A percentile compares a stretch with the other conserved stretches of the same genome.
phyloP scores from a whole-genome alignment of 306 rosid genomes.

The Hippophae gyantsensis region DNA sequence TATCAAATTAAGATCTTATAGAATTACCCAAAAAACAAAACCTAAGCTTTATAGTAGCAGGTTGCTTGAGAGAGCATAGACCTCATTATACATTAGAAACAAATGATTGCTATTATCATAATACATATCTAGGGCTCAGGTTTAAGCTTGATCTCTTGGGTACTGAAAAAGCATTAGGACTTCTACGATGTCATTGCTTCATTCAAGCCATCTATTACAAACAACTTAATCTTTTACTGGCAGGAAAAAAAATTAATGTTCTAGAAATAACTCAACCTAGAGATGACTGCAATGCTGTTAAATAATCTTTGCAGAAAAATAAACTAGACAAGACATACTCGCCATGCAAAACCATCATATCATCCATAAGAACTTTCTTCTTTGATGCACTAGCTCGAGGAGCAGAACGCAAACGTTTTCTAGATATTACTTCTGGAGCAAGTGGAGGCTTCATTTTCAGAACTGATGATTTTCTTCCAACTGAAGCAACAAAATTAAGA shows the following conservation, averaged over 20 bases:
- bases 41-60: too few relatives aligned
- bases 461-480: slow-evolving; percentile 79
- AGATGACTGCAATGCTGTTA: background rate
- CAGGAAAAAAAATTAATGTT: background rate
- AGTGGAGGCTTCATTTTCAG: slow-evolving; percentile 80
- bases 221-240: too few relatives aligned
- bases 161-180: too few relatives aligned
- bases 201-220: too few relatives aligned
- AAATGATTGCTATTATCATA: too few relatives aligned
- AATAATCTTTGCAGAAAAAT: slow-evolving; percentile 10
- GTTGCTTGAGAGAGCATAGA: too few relatives aligned
- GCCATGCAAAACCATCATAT: slow-evolving; percentile 94
- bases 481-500: slow-evolving; percentile 35
- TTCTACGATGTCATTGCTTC: too few relatives aligned
- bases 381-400: slow-evolving; percentile 50
- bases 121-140: too few relatives aligned
- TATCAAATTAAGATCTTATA: too few relatives aligned
- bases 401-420: slow-evolving; percentile 51
- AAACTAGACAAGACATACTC: slow-evolving; percentile 61
- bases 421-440: slow-evolving; percentile 42
- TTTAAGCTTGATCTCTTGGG: too few relatives aligned
- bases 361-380: slow-evolving; percentile 95
- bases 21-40: too few relatives aligned
- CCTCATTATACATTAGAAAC: too few relatives aligned
- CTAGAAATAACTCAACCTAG: background rate